These are phyloP conservation scores for Murraya koenigii DNA, from an alignment of 345 rosid genomes.

Conservation along the genomic window DNA sequence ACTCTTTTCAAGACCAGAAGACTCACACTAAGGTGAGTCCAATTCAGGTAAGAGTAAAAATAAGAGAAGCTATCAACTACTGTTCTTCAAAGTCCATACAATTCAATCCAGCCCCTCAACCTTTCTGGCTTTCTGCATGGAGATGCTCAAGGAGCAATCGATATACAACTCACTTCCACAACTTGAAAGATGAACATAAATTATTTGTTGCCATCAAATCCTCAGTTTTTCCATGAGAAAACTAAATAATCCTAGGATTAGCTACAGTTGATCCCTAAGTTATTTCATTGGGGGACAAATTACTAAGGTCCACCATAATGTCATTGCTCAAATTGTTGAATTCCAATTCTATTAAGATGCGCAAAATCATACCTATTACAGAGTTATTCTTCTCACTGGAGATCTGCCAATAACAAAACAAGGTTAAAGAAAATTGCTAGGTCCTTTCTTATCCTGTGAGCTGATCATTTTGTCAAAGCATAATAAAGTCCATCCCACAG, in stretches of 20 bases:
- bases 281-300: neutral
- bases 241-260: neutral
- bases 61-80: neutral
- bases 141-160: neutral
- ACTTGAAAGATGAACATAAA: neutral
- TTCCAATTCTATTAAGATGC: neutral
- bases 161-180: neutral
- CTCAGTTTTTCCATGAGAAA: neutral
- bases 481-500: neutral
- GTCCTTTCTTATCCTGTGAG: neutral
- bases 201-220: neutral
- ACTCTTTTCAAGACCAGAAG: neutral
- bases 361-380: neutral
- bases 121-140: neutral
- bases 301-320: neutral
- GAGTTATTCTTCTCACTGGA: neutral
- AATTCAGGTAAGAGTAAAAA: neutral
- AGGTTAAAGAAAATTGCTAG: neutral
- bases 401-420: neutral
- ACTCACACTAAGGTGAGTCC: neutral
- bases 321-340: neutral
- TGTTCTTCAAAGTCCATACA: neutral
- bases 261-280: neutral
- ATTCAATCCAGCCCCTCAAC: neutral
- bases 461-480: neutral